Percentiles rank a stretch among this genome's conserved stretches.
phyloP scores from a whole-genome alignment of 306 rosid genomes.

The Canavalia ensiformis region DNA sequence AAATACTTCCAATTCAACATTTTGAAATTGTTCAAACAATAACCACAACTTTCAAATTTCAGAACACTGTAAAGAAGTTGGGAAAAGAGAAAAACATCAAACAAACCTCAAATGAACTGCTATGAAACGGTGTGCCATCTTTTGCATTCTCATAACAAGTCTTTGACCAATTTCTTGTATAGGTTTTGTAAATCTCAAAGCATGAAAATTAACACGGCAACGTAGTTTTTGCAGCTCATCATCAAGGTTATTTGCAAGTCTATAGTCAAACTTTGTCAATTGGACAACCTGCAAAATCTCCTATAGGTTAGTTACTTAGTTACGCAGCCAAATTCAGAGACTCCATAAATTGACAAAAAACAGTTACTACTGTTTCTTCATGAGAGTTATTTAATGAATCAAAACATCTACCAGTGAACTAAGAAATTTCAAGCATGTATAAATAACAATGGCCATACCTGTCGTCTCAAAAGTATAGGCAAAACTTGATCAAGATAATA shows the following conservation, averaged over 20 bases:
- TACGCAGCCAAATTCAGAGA: slow-evolving; percentile 41
- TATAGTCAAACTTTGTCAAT: slow-evolving; percentile 94
- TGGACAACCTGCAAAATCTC: slow-evolving; percentile 82
- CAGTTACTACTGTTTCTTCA: neutral
- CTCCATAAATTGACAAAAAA: slow-evolving; percentile 28
- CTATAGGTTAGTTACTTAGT: slow-evolving; percentile 46
- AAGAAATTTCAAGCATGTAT: neutral
- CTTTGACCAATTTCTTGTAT: slow-evolving; percentile 81
- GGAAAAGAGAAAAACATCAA: slow-evolving; percentile 34
- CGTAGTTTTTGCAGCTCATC: slow-evolving; percentile 92
- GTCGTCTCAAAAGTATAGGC: slow-evolving; percentile 91
- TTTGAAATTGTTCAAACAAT: slow-evolving; percentile 31
- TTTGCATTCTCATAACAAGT: slow-evolving; percentile 79
- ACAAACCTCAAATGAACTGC: slow-evolving; percentile 96
- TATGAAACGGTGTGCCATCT: slow-evolving; percentile 79
- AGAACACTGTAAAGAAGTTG: slow-evolving; percentile 20
- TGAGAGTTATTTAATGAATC: slow-evolving; percentile 11
- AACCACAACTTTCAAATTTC: slow-evolving; percentile 29
- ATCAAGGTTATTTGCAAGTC: slow-evolving; percentile 90
- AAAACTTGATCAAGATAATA: slow-evolving; percentile 97
- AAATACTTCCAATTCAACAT: slow-evolving; percentile 34
- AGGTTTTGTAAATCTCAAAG: slow-evolving; percentile 89
- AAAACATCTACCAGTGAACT: slow-evolving; percentile 18
- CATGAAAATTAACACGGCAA: slow-evolving; percentile 96
- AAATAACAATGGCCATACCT: slow-evolving; percentile 56